Conservation (phyloP, 108 stramenopile genomes). For the Schizochytrium sp. region DNA sequence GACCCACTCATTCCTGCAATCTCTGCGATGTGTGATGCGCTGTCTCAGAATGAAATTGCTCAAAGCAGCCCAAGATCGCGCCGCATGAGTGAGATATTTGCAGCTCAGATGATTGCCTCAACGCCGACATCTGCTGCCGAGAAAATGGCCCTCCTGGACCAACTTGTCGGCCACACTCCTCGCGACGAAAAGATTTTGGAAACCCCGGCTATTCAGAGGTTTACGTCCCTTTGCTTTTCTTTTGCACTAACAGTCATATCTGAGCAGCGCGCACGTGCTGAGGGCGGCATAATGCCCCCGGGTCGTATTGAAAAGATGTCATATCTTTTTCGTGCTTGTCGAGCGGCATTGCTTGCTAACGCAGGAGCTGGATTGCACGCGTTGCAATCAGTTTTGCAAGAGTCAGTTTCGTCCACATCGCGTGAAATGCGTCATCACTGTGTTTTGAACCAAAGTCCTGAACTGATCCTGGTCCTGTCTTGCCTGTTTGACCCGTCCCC, state of each 20-base stretch:
- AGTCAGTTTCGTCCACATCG: background rate
- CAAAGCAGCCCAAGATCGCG: slow-evolving; percentile 5
- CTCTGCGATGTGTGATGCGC: background rate
- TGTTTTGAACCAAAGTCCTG: slow-evolving; percentile 50
- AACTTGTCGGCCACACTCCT: background rate
- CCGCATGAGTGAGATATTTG: slow-evolving; percentile 17
- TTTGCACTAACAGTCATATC: background rate
- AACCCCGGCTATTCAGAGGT: background rate
- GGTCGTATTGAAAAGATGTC: background rate
- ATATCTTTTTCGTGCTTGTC: slow-evolving; percentile 27
- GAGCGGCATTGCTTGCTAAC: slow-evolving; percentile 41
- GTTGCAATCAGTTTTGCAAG: slow-evolving; percentile 8
- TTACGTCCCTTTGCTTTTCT: slow-evolving; percentile 7
- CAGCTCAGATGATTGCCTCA: slow-evolving; percentile 13
- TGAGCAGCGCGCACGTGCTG: slow-evolving; percentile 30
- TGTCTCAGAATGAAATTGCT: background rate
- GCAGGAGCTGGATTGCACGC: background rate
- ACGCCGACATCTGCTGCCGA: background rate
- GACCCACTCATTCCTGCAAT: background rate
- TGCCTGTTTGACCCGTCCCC: slow-evolving; percentile 16
- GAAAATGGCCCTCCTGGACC: slow-evolving; percentile 1
- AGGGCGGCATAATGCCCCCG: background rate
- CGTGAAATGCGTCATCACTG: slow-evolving; percentile 23
- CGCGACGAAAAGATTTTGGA: background rate
- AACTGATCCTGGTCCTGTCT: slow-evolving; percentile 21